These are phyloP conservation scores for Suhomyces kunorum DNA, from an alignment of 1,139 yeast species.

Conservation along the genomic window DNA sequence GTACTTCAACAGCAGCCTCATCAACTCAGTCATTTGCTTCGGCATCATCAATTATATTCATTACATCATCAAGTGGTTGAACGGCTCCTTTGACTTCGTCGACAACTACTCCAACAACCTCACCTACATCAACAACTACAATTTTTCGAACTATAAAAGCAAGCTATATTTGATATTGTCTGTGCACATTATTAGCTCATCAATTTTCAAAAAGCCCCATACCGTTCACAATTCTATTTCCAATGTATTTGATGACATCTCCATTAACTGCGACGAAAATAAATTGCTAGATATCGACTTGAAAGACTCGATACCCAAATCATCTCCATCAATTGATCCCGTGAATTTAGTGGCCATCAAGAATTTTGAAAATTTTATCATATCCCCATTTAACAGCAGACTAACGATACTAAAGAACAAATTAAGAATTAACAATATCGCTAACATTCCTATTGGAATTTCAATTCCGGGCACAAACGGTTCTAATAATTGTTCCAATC, in stretches of 20 bases:
- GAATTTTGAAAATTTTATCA: conserved; percentile 57
- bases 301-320: conserved; percentile 9
- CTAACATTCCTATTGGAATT: conserved; percentile 6
- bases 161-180: conserved; percentile 43
- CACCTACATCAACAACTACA: conserved; percentile 16
- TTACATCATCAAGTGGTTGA: conserved; percentile 24
- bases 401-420: conserved; percentile 14
- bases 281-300: conserved; percentile 17
- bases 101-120: conserved; percentile 15
- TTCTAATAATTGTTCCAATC: background rate
- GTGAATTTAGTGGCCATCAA: conserved; percentile 49
- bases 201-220: conserved; percentile 25
- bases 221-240: conserved; percentile 17
- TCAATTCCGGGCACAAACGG: background rate
- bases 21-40: conserved; percentile 34
- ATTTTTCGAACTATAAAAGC: conserved; percentile 24
- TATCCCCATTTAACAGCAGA: conserved; percentile 39
- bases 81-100: conserved; percentile 15
- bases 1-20: conserved; percentile 23
- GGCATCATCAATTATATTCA: conserved; percentile 32
- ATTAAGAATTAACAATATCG: conserved; percentile 12
- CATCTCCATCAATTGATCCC: conserved; percentile 25
- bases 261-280: conserved; percentile 20
- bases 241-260: conserved; percentile 15
- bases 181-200: conserved; percentile 42